phyloP scores from a whole-genome alignment of 164 flowering plant species.

The Magnolia kwangsiensis region DNA sequence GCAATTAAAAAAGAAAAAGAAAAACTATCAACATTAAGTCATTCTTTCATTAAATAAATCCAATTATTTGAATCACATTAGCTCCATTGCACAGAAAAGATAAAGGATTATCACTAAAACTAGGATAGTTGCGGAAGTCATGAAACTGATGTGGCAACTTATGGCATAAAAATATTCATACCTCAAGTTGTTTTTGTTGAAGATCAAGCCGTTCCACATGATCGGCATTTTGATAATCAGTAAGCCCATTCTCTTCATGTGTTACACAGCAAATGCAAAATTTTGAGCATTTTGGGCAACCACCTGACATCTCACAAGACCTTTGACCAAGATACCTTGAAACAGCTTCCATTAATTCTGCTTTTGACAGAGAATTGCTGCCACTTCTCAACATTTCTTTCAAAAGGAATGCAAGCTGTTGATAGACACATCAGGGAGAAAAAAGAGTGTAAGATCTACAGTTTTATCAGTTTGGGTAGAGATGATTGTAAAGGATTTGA shows the following conservation, averaged over 20 bases:
- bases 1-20: background rate
- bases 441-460: constrained; percentile 3
- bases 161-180: constrained; percentile 17
- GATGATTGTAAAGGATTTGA: background rate
- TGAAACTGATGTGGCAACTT: background rate
- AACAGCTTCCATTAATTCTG: constrained; percentile 55
- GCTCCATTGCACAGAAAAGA: background rate
- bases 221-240: constrained; percentile 12
- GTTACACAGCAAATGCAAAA: constrained; percentile 60
- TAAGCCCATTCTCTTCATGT: constrained; percentile 15
- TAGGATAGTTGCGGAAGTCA: background rate
- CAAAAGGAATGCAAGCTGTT: constrained; percentile 59
- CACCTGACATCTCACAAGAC: constrained; percentile 33
- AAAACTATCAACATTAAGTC: background rate
- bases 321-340: constrained; percentile 46
- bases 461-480: background rate
- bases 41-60: background rate
- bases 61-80: background rate
- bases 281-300: constrained; percentile 41
- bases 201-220: constrained; percentile 31
- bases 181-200: constrained; percentile 64
- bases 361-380: constrained; percentile 33
- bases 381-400: constrained; percentile 51
- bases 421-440: constrained; percentile 3
- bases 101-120: background rate